Conservation (phyloP, 75 land plant species). For the Selaginella moellendorffii region DNA sequence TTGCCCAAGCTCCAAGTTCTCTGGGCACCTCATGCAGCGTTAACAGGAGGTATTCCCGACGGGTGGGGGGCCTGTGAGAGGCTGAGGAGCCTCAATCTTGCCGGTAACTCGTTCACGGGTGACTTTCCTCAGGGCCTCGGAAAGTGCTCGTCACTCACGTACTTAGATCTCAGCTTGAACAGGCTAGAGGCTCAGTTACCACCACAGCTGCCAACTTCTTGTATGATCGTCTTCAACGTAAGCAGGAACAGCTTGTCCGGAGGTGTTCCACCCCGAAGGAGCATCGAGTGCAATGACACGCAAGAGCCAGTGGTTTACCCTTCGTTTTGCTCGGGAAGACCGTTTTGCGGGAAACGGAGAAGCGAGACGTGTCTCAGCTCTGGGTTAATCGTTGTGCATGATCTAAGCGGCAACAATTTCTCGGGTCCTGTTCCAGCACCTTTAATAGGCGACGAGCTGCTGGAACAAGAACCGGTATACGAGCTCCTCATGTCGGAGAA, state of each 20-base stretch:
- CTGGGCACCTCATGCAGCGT: constrained; percentile 24
- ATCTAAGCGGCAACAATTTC: constrained; percentile 52
- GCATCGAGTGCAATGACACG: constrained; percentile 20
- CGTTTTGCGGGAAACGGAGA: background rate
- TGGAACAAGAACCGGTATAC: constrained; percentile 24
- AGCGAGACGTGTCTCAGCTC: background rate
- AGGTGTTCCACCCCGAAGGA: constrained; percentile 18
- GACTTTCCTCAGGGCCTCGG: constrained; percentile 24
- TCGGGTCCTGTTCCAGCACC: constrained; percentile 37
- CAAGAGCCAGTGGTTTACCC: no score
- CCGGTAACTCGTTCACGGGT: constrained; percentile 38
- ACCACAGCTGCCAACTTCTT: constrained; percentile 36
- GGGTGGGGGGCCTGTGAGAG: constrained; percentile 44
- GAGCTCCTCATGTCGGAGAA: constrained; percentile 35
- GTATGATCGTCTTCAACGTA: constrained; percentile 49
- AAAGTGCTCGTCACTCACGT: constrained; percentile 16
- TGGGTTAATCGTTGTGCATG: constrained; percentile 25
- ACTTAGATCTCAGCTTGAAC: constrained; percentile 31
- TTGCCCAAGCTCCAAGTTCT: background rate
- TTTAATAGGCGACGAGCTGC: constrained; percentile 37
- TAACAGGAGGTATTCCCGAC: constrained; percentile 43
- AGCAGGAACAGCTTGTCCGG: constrained; percentile 50
- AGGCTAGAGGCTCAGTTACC: constrained; percentile 38
- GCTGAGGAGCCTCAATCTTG: constrained; percentile 54
- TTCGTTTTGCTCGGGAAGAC: no score